These are phyloP conservation scores for Conticribra weissflogii DNA, from an alignment of 108 stramenopile species.

Conservation along the genomic window DNA sequence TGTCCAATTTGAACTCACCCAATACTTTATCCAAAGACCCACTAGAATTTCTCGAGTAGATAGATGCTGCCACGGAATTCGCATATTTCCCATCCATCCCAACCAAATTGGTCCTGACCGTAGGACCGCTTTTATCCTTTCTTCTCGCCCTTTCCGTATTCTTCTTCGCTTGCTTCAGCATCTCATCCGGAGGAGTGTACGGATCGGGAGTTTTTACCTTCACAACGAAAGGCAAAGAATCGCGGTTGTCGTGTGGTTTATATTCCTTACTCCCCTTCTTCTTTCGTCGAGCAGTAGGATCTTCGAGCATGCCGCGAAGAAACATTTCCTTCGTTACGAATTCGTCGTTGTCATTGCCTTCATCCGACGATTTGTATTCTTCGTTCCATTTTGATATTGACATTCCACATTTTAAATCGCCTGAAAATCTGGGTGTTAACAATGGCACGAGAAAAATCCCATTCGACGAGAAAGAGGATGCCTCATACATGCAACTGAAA, in stretches of 20 bases:
- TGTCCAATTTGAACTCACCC: conserved; percentile 77
- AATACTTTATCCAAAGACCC: conserved; percentile 53
- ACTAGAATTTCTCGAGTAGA: conserved; percentile 23
- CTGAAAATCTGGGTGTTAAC: no score
- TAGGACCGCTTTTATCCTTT: conserved; percentile 13
- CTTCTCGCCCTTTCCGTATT: conserved; percentile 41
- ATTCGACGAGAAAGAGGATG: no score
- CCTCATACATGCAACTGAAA: no score
- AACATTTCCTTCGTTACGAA: conserved; percentile 61
- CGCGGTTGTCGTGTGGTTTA: conserved; percentile 78
- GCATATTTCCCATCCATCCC: conserved; percentile 31
- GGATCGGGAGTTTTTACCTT: conserved; percentile 75
- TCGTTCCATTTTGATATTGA: conserved; percentile 55
- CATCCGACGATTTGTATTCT: conserved; percentile 23
- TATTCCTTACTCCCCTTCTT: conserved; percentile 52
- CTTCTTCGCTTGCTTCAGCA: conserved; percentile 50
- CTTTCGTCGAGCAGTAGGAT: conserved; percentile 15
- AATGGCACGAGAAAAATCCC: no score
- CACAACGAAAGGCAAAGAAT: conserved; percentile 73
- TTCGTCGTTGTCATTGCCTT: conserved; percentile 40
- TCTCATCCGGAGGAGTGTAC: conserved; percentile 57
- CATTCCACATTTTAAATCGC: conserved; percentile 14
- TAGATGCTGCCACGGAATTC: conserved; percentile 50
- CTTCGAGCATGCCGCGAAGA: conserved; percentile 51
- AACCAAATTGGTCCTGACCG: conserved; percentile 25